phyloP scores from a whole-genome alignment of 345 rosid species.

The Bruguiera parviflora region DNA sequence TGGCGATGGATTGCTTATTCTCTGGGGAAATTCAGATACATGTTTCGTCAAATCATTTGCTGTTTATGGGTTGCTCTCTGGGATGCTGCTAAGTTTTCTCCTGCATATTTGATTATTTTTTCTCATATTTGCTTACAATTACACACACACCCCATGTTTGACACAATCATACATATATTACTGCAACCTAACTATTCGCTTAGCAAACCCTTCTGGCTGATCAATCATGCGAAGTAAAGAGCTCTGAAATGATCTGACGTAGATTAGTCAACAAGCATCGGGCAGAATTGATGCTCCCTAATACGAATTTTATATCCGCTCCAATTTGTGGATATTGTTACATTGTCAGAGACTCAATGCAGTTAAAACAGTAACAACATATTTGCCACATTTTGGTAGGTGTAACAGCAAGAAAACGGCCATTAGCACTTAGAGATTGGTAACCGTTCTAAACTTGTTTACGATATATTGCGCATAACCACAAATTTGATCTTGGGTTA shows the following conservation, averaged over 20 bases:
- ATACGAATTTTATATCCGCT: not conserved
- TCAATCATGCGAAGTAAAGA: slow-evolving; percentile 60
- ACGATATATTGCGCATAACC: no score
- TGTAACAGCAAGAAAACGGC: no score
- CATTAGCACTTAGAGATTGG: no score
- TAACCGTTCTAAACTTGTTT: no score
- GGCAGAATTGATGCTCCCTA: slow-evolving; percentile 16
- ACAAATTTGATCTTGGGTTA: no score
- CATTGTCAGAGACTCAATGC: not conserved
- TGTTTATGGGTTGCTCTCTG: slow-evolving; percentile 24
- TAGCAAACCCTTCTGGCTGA: slow-evolving; percentile 34
- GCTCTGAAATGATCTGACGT: slow-evolving; percentile 28
- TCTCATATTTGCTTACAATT: not conserved
- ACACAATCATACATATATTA: slow-evolving; percentile 47
- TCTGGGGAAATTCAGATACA: slow-evolving; percentile 34
- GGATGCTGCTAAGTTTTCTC: slow-evolving; percentile 24
- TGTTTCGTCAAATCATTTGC: slow-evolving; percentile 36
- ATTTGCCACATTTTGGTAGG: not conserved
- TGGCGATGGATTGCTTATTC: slow-evolving; percentile 22
- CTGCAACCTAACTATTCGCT: slow-evolving; percentile 69
- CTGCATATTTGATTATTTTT: not conserved
- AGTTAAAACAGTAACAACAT: not conserved
- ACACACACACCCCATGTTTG: not conserved
- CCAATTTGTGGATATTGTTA: not conserved
- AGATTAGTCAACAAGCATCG: slow-evolving; percentile 37